Evolutionary conservation across 2,329 filamentous ascomycete species (phyloP), one percentile per base, ranked within the genome.

Genomic region (Parascedosporium putredinis): DNA sequence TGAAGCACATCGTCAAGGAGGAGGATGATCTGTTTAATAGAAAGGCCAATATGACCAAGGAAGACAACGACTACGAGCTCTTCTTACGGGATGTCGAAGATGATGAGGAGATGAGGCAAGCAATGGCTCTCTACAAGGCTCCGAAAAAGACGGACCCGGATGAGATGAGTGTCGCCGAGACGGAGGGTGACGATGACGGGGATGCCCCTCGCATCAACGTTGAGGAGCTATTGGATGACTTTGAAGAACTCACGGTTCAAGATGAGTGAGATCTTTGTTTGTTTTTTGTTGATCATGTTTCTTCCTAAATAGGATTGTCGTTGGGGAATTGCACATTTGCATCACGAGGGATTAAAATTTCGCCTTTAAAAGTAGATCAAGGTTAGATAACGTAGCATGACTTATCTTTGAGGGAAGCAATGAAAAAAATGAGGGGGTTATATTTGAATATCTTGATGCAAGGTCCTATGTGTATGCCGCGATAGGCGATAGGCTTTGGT

Each of bases 31-130:
- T 94, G 65, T 70, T 90, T 55, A 87, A 88, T 31, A 84, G 87
- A 72, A 88, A 95, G 70, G 75, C 88, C 52, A 90, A 97, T 63
- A 86, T 91, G 62, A 87, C 90, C 52, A 81, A 83, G 55, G 81
- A 95, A 72, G 90, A 97, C 63, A 79, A 84, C 56, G 93, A 98
- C 67, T 98, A 95, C 69, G 93, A 98, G 72, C 81, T 90, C 79
- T 98, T 98, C 80, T 71, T 98, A 73, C 84, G 86, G 43, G 93
- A 98, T 65, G 88, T 98, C 9, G 94, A 98, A 68, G 90, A 97
- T 64, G 93, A 98, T 64, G 78, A 86, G 48, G 93, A 98, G 61
- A 74, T 96, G 57, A 77, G 93, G 50, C 78, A 83, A 40, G 89
- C 88, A 1, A 72, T 98, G 62, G 86, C 88, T 43, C 65, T 98